Conservation (phyloP, 1,284 basidiomycete species). For the Waitea zeae region DNA sequence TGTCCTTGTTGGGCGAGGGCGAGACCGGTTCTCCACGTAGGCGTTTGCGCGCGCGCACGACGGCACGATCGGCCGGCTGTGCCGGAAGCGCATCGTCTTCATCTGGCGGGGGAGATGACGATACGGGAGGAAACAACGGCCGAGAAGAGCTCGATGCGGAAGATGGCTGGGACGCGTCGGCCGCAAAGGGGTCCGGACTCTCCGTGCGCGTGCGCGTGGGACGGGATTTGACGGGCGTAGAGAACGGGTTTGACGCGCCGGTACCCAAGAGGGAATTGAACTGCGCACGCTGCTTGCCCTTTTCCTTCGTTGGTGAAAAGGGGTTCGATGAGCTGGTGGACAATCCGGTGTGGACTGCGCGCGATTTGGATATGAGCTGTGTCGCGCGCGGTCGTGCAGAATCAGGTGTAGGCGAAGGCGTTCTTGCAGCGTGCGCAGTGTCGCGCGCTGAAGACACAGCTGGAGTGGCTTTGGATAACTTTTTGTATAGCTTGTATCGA, state of each 20-base stretch:
- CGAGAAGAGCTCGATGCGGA: neutral
- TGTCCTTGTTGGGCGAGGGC: constrained; percentile 60
- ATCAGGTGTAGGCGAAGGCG: constrained; percentile 17
- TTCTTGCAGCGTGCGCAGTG: constrained; percentile 7
- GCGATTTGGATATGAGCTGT: constrained; percentile 26
- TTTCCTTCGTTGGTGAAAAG: constrained; percentile 51
- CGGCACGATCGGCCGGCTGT: constrained; percentile 18
- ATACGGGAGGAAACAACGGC: neutral
- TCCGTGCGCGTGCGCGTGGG: constrained; percentile 1
- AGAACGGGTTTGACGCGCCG: constrained; percentile 41
- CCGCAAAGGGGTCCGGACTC: neutral
- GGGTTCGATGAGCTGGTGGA: constrained; percentile 46
- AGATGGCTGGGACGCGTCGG: neutral
- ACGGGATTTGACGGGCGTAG: constrained; percentile 31
- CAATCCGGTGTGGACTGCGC: constrained; percentile 26
- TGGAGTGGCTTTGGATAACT: constrained; percentile 31
- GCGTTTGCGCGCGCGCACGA: constrained; percentile 58
- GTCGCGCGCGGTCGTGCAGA: constrained; percentile 17
- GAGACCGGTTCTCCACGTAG: constrained; percentile 66
- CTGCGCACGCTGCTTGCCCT: neutral
- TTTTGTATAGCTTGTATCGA: constrained; percentile 75
- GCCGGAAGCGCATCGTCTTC: neutral
- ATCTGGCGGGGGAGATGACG: neutral
- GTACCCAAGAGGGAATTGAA: too few species aligned
- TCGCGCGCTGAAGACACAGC: constrained; percentile 10